Base-by-base conservation (phyloP, 331 rosid species). In the Telfairia occidentalis region DNA sequence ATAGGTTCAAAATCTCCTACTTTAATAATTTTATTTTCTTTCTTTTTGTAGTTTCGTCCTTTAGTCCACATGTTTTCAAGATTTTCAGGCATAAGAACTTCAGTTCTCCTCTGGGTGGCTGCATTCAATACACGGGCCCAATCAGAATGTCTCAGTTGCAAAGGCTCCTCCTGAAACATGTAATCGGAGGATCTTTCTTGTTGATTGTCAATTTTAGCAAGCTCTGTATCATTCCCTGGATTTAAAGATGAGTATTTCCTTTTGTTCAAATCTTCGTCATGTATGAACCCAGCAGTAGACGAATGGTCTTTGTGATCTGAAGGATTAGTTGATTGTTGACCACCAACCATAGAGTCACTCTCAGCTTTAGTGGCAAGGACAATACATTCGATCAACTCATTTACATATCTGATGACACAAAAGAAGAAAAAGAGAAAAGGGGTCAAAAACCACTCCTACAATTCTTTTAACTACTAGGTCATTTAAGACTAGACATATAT, bases 1-100 rank as follows among this genome's bases (percentile, higher is more conserved):
- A 76, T 75, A 86, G 84, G 84, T 74, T 88, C 85, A 72, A 54
- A 85, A 87, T 35, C 76, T 55, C 87, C 88, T 58, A 70, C 57
- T 73, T 76, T 83, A 69, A 71, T 64, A 75, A 67, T 77, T 85
- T 84, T 92, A 77, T 86, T 81, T 82, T 90, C 99, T 82, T 88
- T 95, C 83, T 75, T 90, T 73, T 87, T 92, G 79, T 95, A 95
- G 72, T 95, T 85, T 76, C 89, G 88, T 82, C 99, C 99, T 80
- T 92, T 95, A 13, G 99, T 82, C 99, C 99, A 95, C 97, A 95
- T 83, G 84, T 95, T 95, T 80, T 95, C 99, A 29, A 95, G 97
- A 87, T 95, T 95, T 89, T 95, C 97, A 48, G 99, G 97, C 87
- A 85, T 81, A 75, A 92, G 99, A 87, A 90, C 91, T 73, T 92